Conservation (phyloP, 805 yeast species). For the Wickerhamomyces chambardii region DNA sequence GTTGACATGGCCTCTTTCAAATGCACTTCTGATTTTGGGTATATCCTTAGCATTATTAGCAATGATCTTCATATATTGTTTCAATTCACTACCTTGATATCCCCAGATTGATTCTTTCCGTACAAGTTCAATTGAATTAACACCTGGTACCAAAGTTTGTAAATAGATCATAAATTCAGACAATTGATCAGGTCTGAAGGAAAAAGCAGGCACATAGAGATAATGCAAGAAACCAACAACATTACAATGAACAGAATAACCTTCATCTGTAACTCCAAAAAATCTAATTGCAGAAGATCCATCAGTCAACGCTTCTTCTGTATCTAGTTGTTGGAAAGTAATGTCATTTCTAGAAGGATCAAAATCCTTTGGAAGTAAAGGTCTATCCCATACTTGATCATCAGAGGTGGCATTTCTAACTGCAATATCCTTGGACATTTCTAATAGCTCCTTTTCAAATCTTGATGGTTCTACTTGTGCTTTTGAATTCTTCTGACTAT, state of each 20-base stretch:
- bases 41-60: constrained; percentile 60
- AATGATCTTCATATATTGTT: constrained; percentile 71
- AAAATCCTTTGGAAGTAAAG: constrained; percentile 42
- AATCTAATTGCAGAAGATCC: constrained; percentile 65
- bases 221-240: constrained; percentile 87
- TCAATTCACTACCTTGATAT: constrained; percentile 65
- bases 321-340: constrained; percentile 87
- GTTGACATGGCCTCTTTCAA: constrained; percentile 73
- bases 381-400: constrained; percentile 43
- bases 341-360: constrained; percentile 42
- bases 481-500: constrained; percentile 18
- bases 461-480: constrained; percentile 29
- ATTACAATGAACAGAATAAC: constrained; percentile 83
- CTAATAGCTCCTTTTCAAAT: constrained; percentile 43
- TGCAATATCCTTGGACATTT: constrained; percentile 30
- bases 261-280: constrained; percentile 87
- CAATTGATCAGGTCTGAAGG: constrained; percentile 52
- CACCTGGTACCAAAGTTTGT: constrained; percentile 39
- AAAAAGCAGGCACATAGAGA: constrained; percentile 78
- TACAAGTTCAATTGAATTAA: constrained; percentile 54
- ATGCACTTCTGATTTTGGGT: constrained; percentile 62
- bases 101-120: constrained; percentile 92
- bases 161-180: constrained; percentile 35
- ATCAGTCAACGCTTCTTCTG: constrained; percentile 67
- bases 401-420: constrained; percentile 11